These are phyloP conservation scores for Amanita exitialis DNA, from an alignment of 768 basidiomycete genomes.

Conservation along the genomic window DNA sequence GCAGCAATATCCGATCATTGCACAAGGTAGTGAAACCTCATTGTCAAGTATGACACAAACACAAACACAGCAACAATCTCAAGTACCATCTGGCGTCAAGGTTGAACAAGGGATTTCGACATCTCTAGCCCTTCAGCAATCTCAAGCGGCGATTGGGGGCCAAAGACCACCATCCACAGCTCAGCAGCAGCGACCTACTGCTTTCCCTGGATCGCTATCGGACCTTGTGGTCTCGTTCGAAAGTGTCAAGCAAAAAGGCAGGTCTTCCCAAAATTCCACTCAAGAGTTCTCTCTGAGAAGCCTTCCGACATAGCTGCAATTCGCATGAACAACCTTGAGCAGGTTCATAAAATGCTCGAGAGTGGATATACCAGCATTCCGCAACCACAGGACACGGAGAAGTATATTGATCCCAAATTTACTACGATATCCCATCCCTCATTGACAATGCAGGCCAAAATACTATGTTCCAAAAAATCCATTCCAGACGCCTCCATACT, in stretches of 20 bases:
- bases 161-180: constrained; percentile 47
- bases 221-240: constrained; percentile 94
- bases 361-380: constrained; percentile 85
- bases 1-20: constrained; percentile 18
- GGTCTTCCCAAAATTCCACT: constrained; percentile 9
- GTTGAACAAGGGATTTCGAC: constrained; percentile 28
- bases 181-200: constrained; percentile 32
- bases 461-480: constrained; percentile 95
- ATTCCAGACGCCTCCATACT: constrained; percentile 84
- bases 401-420: constrained; percentile 37
- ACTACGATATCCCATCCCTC: not conserved
- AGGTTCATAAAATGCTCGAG: constrained; percentile 89
- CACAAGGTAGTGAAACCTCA: constrained; percentile 20
- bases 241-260: constrained; percentile 93
- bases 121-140: constrained; percentile 20
- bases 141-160: constrained; percentile 26
- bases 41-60: constrained; percentile 30
- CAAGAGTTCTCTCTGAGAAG: not conserved
- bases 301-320: constrained; percentile 40
- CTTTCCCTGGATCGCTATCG: constrained; percentile 78
- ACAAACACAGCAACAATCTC: constrained; percentile 39
- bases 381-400: constrained; percentile 91
- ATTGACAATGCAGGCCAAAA: constrained; percentile 57
- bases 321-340: constrained; percentile 79
- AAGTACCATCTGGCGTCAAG: constrained; percentile 66